Evolutionary conservation across 495 filamentous ascomycete genomes (phyloP).

Genomic region (Penicillium tannophilum): DNA sequence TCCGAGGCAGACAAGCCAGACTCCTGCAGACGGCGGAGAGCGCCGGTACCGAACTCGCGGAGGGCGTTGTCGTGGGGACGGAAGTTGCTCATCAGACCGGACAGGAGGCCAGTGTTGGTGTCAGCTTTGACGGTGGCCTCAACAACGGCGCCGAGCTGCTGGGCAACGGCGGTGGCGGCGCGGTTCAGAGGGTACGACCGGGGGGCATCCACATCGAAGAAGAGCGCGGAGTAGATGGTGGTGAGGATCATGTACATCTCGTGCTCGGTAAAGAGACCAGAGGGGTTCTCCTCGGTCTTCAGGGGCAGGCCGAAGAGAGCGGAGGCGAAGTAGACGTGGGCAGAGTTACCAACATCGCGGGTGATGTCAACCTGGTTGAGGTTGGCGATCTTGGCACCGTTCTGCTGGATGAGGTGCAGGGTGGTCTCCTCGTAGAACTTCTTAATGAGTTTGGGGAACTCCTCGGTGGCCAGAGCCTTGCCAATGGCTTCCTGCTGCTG

Average conservation of each 20-base stretch:
- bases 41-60: slow-evolving; percentile 65
- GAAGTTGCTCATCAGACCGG: slow-evolving; percentile 58
- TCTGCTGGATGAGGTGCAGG: slow-evolving; percentile 62
- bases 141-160: slow-evolving; percentile 63
- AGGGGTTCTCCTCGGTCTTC: slow-evolving; percentile 66
- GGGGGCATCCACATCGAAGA: slow-evolving; percentile 56
- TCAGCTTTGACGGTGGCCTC: slow-evolving; percentile 67
- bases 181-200: slow-evolving; percentile 60
- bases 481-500: slow-evolving; percentile 47
- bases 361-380: slow-evolving; percentile 75
- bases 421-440: slow-evolving; percentile 64
- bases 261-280: slow-evolving; percentile 74
- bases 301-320: slow-evolving; percentile 73
- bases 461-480: slow-evolving; percentile 46
- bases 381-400: slow-evolving; percentile 59
- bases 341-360: slow-evolving; percentile 74
- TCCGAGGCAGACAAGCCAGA: slow-evolving; percentile 64
- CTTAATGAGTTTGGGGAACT: slow-evolving; percentile 55
- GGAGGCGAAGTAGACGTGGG: slow-evolving; percentile 71
- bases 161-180: slow-evolving; percentile 61
- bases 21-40: slow-evolving; percentile 71
- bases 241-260: slow-evolving; percentile 78
- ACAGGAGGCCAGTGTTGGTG: slow-evolving; percentile 55
- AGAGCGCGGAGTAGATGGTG: slow-evolving; percentile 61
- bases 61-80: slow-evolving; percentile 56